These are phyloP conservation scores for Porodaedalea pini DNA, from an alignment of 1,284 basidiomycete genomes.

Conservation along the genomic window DNA sequence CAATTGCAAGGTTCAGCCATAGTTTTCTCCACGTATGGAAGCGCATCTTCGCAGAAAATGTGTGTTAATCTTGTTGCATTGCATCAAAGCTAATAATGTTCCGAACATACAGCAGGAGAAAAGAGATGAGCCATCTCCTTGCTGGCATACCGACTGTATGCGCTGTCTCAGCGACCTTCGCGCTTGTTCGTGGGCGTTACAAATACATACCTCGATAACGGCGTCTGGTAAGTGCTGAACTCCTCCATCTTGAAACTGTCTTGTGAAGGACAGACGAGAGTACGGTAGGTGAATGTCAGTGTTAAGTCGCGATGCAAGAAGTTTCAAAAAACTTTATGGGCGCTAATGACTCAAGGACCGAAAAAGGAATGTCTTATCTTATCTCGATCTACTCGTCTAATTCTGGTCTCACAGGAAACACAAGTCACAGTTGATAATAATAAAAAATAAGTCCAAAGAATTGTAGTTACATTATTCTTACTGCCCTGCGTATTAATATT, in stretches of 20 bases:
- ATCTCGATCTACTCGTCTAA: neutral
- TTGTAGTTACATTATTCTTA: too few relatives aligned
- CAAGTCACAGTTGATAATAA: too few relatives aligned
- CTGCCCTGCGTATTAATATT: too few relatives aligned
- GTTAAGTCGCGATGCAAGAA: neutral
- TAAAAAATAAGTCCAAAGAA: too few relatives aligned
- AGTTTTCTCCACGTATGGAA: slow-evolving; percentile 97
- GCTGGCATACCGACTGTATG: slow-evolving; percentile 90
- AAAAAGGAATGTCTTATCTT: slow-evolving; percentile 2
- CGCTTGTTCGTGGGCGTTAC: neutral
- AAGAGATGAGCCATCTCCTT: slow-evolving; percentile 98
- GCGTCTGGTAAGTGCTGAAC: slow-evolving; percentile 71
- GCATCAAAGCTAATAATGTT: neutral
- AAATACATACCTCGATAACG: slow-evolving; percentile 58
- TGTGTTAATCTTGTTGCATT: neutral
- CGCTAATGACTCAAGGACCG: neutral
- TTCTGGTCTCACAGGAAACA: neutral
- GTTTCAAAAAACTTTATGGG: neutral
- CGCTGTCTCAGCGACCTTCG: slow-evolving; percentile 20
- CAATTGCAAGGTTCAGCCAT: slow-evolving; percentile 95
- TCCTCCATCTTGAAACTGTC: slow-evolving; percentile 49
- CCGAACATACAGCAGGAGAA: slow-evolving; percentile 71
- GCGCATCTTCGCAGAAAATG: slow-evolving; percentile 61
- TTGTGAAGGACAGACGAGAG: neutral
- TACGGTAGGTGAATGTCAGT: neutral